Base-by-base conservation (phyloP, 2,329 filamentous ascomycete species). In the Monosporascus sp. region DNA sequence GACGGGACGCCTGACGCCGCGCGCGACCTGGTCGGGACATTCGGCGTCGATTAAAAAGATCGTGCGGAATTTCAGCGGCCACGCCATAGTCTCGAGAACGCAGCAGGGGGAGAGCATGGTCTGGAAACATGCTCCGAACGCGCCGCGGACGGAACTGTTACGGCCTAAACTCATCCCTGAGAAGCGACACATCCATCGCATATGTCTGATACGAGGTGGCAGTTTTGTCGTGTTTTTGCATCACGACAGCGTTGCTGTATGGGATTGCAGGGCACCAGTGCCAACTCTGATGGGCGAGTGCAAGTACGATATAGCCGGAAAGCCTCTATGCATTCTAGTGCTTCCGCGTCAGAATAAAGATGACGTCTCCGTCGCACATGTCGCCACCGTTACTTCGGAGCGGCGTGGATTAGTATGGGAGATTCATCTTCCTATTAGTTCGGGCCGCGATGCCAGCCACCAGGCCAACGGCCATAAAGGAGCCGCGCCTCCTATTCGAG, bases 361-460 rank as follows among this genome's bases (percentile, higher is more conserved):
- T 47, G 74, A 82, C 9, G 78, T 77, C 27, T 75, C 79, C 2
- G 71, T 79, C 20, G 82, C 81, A 2, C 89, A 95, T 65, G 79
- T 96, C 54, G 90, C 89, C n/a, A 91, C 88, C 1, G 82, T 96
- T 45, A 90, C 85, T 15, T 90, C 89, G 1, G 83, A 88, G 54
- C 86, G 90, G 73, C 80, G 83, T 51, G 90, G 91, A 0, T 76
- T 94, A 46, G 89, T 90, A 0, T 96, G 91, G 90, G 85, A 94
- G 67, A 70, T 94, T 20, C 74, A 74, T 18, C 71, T 91, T 17
- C 87, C 88, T 0, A 35, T 35, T 35, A 35, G 31, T 35, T 35
- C 31, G 9, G 31, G 31, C 31, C 31, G 31, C 31, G 76, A 76
- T 50, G 39, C 65, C 52, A 14, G 31, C 14, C 45, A 64, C 14